Evolutionary conservation across 106 monocot genomes (phyloP), one percentile per base, ranked within the genome.

Genomic region (Ottelia alismoides): DNA sequence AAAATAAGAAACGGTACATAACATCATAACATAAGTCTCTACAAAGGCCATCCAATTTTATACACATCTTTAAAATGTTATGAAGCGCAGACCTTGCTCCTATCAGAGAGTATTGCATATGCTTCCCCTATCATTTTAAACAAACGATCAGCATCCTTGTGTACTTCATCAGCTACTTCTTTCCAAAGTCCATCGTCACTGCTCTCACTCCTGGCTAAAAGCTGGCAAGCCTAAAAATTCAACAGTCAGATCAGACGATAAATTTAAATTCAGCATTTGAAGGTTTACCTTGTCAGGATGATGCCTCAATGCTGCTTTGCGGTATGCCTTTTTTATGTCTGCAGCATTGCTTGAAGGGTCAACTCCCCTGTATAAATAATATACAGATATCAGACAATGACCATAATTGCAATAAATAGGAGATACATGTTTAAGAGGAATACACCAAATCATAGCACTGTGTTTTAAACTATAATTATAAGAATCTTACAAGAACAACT

Each of bases 121-220:
- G 92, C 82, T 62, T 92, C 92, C 60, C 83, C 83, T 25, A 92
- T 92, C 63, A 77, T 83, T 58, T 92, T 92, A 56, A 92, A 92
- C 62, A 92, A 60, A 56, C 74, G 65, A 63, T 87, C 86, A 25
- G 87, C 82, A 80, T 87, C 76, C 27, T 35, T 55, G 30, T 82
- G 70, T 26, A 87, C 92, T 55, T 83, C 92, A 27, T 77, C 64
- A 40, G 72, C 72, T 16, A 92, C 47, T 53, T 92, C 76, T 62
- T 55, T 87, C 92, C 92, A 87, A 30, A 87, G 35, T 11, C 60
- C 55, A 49, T 87, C 79, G 62, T 79, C 81, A 58, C 52, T 49
- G 25, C 72, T 87, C 35, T 87, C 92, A 48, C 66, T 79, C 45
- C 74, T 79, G 32, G 60, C 66, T 22, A 92, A 57, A 29, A 80